phyloP scores from a whole-genome alignment of 371 early-diverging fungal genomes.

The Rhizopus arrhizus region DNA sequence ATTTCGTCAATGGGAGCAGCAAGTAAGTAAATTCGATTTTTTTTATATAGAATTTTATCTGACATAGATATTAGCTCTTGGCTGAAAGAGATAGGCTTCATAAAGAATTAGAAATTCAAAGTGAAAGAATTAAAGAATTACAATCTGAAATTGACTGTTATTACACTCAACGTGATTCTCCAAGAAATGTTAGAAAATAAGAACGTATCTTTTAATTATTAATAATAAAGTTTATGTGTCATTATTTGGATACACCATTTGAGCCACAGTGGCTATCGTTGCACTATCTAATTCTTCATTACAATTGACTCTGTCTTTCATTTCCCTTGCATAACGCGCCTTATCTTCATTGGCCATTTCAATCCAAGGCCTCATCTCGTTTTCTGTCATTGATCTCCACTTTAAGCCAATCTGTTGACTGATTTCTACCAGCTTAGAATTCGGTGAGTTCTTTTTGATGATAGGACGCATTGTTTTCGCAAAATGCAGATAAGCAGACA shows the following conservation, averaged over 20 bases:
- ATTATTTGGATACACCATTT: constrained; percentile 27
- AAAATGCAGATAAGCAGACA: constrained; percentile 75
- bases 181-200: constrained; percentile 40
- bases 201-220: not conserved
- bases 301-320: constrained; percentile 36
- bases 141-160: constrained; percentile 77
- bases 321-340: constrained; percentile 72
- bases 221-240: not conserved
- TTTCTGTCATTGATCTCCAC: constrained; percentile 63
- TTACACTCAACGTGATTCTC: constrained; percentile 42
- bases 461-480: constrained; percentile 62
- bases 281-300: constrained; percentile 24
- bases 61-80: constrained; percentile 62
- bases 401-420: constrained; percentile 64
- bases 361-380: constrained; percentile 61
- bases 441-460: constrained; percentile 56
- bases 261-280: constrained; percentile 28
- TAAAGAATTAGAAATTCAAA: constrained; percentile 92
- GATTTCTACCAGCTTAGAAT: constrained; percentile 65
- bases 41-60: not conserved
- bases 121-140: constrained; percentile 84
- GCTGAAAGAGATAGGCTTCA: constrained; percentile 95
- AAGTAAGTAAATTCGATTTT: constrained; percentile 48
- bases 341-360: constrained; percentile 70
- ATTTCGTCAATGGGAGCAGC: constrained; percentile 97